Base-by-base conservation (phyloP, 2,329 filamentous ascomycete species). In the Tolypocladium sp. region DNA sequence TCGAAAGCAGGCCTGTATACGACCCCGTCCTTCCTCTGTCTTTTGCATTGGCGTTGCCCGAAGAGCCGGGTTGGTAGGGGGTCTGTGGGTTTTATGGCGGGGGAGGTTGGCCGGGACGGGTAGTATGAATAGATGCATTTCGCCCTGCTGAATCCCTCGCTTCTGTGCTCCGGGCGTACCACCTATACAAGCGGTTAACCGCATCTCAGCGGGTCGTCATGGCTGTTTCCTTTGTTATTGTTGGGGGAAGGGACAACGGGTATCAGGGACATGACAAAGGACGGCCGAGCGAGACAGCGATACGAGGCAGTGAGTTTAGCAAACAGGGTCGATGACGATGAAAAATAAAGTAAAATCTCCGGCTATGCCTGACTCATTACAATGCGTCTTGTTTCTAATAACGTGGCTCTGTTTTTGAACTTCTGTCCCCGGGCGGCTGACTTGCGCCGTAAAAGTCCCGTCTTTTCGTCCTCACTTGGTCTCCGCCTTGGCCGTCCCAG, bases 1-100 rank as follows among this genome's bases (percentile, higher is more conserved):
- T 51, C 44, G 13, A 49, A 53, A 38, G 20, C 56, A n/a, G 42
- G 30, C 42, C n/a, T 37, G 56, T 38, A 57, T 25, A 51, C 35
- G 49, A 37, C 27, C 25, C 27, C 52, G 8, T 22, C 27, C n/a
- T 37, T 44, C n/a, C 33, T 55, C 17, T 30, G 37, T 38, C 37
- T 51, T 37, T 59, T 59, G 57, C 57, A 51, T 59, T 51, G 57
- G 57, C 57, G 57, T 59, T 59, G 41, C 53, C 20, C 42, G 33
- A 42, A 30, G 52, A 30, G 40, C n/a, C 12, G 52, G 35, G 52
- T n/a, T 1, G 46, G n/a, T 40, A 51, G 5, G 4, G 57, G 42
- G 10, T 40, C 55, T 49, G 53, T 20, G 33, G 35, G 42, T 27
- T 27, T 27, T 20, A 37, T 17, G 35, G 37, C 37, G 37, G 15